Base-by-base conservation (phyloP, 768 basidiomycete genomes). In the Kwoniella mangroviensis region DNA sequence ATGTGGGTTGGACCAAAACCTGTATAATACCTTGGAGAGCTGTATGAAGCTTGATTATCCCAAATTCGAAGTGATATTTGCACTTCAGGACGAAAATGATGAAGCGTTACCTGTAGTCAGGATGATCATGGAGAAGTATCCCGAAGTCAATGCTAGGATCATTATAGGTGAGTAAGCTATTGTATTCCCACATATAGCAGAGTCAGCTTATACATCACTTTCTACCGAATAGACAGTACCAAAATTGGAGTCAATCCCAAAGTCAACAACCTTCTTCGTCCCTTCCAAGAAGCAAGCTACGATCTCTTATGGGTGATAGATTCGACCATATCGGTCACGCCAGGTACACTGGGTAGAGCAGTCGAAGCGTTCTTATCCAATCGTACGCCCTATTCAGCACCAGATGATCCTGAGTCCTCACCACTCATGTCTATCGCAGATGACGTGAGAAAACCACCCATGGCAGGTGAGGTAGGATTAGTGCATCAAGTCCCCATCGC, bases 401-500 rank as follows among this genome's bases (percentile, higher is more conserved):
- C 72, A 0, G 63, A 67, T 55, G 79, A 79, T 55, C 72, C 74
- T 10, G 79, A 79, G 57, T 75, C 77, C 1, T 73, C 79, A 2
- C 72, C 70, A 4, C 62, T 77, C 7, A 63, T 69, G 62, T 69
- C 68, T 41, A 62, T 64, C 17, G 40, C 63, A 26, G 76, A 77
- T 51, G 74, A 74, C 45, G 52, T 64, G 22, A 61, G 72, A 6
- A 63, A 63, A 19, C 72, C 79, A 15, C 79, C 79, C 11, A 60
- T 42, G n/a, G 28, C 28, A 13, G 79, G 82, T 6, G 76, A 81
- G 56, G 87, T 96, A 53, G 94, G 89, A 3, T 87, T 99, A 10
- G 92, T 99, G 0, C 97, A 99, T 83, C 97, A 99, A 80, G 91
- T 98, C 19, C 97, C 97, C 0, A 92, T 93, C 79, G 96, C 93